Percentiles rank a stretch among this genome's conserved stretches.
These are phyloP conservation scores for Colletotrichum agaves DNA, from an alignment of 2,329 filamentous ascomycete genomes.

Conservation along the genomic window DNA sequence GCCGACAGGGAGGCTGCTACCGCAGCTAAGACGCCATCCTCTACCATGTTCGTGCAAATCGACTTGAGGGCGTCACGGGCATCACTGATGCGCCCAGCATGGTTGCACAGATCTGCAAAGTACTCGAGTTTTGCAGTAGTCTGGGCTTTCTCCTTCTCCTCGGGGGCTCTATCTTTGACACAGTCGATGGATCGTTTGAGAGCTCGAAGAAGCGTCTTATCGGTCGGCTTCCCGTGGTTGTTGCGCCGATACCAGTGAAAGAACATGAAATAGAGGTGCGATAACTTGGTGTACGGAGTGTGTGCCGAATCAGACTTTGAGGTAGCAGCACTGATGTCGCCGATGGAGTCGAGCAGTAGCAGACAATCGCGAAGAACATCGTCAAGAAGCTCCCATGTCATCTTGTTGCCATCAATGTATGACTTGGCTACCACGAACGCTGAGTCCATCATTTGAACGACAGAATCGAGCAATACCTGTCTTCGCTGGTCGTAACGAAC, in stretches of 20 bases:
- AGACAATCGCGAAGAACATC: slow-evolving; percentile 67
- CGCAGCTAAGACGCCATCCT: slow-evolving; percentile 64
- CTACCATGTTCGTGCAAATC: slow-evolving; percentile 71
- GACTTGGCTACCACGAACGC: slow-evolving; percentile 66
- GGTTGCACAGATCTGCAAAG: slow-evolving; percentile 70
- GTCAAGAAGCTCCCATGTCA: slow-evolving; percentile 67
- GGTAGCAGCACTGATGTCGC: slow-evolving; percentile 47
- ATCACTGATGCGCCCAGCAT: slow-evolving; percentile 63
- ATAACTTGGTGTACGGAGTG: slow-evolving; percentile 73
- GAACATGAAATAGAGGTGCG: slow-evolving; percentile 76
- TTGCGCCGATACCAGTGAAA: slow-evolving; percentile 40
- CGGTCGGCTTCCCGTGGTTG: slow-evolving; percentile 52
- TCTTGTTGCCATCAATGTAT: slow-evolving; percentile 57
- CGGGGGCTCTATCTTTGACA: slow-evolving; percentile 62
- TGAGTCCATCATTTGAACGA: slow-evolving; percentile 69
- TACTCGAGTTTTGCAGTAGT: slow-evolving; percentile 73
- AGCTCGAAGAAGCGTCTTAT: slow-evolving; percentile 61
- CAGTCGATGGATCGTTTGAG: slow-evolving; percentile 73
- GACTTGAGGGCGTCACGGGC: slow-evolving; percentile 67
- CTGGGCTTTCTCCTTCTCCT: slow-evolving; percentile 69
- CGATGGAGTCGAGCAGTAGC: slow-evolving; percentile 63
- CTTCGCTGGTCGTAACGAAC: slow-evolving; percentile 71
- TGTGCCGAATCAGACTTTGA: slow-evolving; percentile 45
- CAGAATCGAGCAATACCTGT: slow-evolving; percentile 61
- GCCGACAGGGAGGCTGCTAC: slow-evolving; percentile 62